Evolutionary conservation across 2,329 filamentous ascomycete genomes (phyloP).

Genomic region (Diaporthe vexans): DNA sequence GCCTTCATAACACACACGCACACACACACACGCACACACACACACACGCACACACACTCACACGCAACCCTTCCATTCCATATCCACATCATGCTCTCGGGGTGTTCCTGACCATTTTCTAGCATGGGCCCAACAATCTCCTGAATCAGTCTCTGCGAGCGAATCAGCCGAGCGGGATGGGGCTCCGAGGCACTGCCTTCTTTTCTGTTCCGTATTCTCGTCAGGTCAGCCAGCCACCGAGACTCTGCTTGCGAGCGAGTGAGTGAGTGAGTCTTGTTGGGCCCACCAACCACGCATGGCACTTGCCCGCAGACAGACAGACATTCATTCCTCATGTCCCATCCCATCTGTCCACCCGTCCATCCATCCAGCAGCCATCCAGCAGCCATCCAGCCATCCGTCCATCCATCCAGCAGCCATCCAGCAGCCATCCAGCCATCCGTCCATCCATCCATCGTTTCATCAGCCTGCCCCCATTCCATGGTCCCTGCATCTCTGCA

Average conservation of each 20-base stretch:
- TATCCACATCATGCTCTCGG: background rate
- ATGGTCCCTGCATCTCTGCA: background rate
- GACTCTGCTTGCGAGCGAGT: background rate
- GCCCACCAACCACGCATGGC: background rate
- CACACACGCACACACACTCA: background rate
- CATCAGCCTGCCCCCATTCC: background rate
- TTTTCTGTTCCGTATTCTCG: background rate
- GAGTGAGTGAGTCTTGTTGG: background rate
- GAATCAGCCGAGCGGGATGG: background rate
- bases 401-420: slow-evolving; percentile 22
- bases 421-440: slow-evolving; percentile 18
- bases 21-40: background rate
- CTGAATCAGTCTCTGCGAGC: slow-evolving; percentile 2
- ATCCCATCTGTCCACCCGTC: background rate
- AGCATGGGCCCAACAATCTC: background rate
- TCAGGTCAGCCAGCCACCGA: background rate
- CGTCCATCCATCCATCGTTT: slow-evolving; percentile 17
- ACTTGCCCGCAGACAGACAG: background rate
- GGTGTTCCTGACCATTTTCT: background rate
- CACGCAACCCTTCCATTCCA: no score
- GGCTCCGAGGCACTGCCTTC: background rate
- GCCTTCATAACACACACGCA: slow-evolving; percentile 12
- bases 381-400: slow-evolving; percentile 15
- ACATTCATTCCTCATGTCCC: background rate
- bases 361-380: slow-evolving; percentile 15